These are phyloP conservation scores for Polyplosphaeria fusca DNA, from an alignment of 495 filamentous ascomycete species.

Conservation along the genomic window DNA sequence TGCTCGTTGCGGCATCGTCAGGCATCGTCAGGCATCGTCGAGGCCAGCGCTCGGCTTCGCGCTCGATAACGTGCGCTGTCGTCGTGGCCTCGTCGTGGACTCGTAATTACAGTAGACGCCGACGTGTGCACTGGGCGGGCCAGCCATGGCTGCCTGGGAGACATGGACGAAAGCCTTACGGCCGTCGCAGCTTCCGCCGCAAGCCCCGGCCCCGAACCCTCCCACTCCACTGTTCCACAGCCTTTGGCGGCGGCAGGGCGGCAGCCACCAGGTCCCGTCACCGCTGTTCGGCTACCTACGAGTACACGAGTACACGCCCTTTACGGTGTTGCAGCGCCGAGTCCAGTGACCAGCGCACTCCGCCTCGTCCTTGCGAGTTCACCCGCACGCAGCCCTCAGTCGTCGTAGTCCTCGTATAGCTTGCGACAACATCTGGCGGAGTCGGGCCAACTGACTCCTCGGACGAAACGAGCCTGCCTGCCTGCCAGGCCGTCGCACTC, in stretches of 20 bases:
- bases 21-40: background rate
- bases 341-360: background rate
- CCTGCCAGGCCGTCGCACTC: background rate
- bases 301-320: background rate
- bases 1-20: no score
- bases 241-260: background rate
- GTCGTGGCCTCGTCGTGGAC: background rate
- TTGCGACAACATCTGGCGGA: background rate
- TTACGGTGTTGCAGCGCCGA: conserved; percentile 1
- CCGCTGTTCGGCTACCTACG: background rate
- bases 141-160: background rate
- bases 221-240: conserved; percentile 1
- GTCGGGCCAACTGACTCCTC: background rate
- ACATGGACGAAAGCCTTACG: no score
- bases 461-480: background rate
- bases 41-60: background rate
- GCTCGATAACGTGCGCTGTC: background rate
- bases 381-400: background rate
- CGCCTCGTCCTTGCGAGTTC: background rate
- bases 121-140: conserved; percentile 5
- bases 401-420: background rate
- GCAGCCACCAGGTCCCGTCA: background rate
- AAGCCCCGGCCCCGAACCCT: no score
- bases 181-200: no score
- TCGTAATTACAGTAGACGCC: background rate